phyloP scores from a whole-genome alignment of 1,139 yeast genomes.

The Pichia sp. region DNA sequence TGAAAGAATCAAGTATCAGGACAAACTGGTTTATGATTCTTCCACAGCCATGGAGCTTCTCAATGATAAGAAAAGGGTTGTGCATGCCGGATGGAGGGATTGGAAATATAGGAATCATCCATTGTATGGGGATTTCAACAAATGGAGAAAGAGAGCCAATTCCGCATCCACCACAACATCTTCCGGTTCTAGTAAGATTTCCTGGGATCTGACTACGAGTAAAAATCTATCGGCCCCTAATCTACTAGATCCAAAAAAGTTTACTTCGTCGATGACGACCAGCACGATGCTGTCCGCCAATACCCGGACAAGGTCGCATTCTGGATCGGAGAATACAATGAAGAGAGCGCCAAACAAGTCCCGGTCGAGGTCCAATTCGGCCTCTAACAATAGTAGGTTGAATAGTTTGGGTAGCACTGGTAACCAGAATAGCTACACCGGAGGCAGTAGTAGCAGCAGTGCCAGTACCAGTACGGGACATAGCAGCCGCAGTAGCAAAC shows the following conservation, averaged over 20 bases:
- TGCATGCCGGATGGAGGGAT: conserved; percentile 78
- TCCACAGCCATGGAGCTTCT: conserved; percentile 14
- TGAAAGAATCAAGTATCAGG: conserved; percentile 23
- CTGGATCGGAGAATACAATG: conserved; percentile 1
- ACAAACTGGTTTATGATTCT: conserved; percentile 20
- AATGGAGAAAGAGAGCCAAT: conserved; percentile 9
- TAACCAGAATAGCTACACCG: background rate
- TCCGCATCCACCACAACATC: conserved; percentile 9
- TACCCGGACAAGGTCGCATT: conserved; percentile 6
- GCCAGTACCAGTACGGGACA: background rate
- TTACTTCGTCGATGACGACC: background rate
- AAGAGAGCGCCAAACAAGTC: background rate
- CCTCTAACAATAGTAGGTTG: background rate
- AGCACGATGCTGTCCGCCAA: background rate
- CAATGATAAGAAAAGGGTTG: conserved; percentile 10
- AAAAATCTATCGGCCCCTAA: conserved; percentile 10
- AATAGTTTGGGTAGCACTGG: background rate
- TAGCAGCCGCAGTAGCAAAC: background rate
- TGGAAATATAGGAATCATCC: conserved; percentile 78
- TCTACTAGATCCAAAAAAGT: conserved; percentile 7
- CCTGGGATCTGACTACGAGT: background rate
- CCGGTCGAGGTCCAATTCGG: conserved; percentile 20
- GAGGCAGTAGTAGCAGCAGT: background rate
- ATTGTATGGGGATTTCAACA: conserved; percentile 40
- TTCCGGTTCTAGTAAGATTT: background rate